Evolutionary conservation across 768 basidiomycete species (phyloP), one percentile per base, ranked within the genome.

Genomic region (Roridomyces roridus): DNA sequence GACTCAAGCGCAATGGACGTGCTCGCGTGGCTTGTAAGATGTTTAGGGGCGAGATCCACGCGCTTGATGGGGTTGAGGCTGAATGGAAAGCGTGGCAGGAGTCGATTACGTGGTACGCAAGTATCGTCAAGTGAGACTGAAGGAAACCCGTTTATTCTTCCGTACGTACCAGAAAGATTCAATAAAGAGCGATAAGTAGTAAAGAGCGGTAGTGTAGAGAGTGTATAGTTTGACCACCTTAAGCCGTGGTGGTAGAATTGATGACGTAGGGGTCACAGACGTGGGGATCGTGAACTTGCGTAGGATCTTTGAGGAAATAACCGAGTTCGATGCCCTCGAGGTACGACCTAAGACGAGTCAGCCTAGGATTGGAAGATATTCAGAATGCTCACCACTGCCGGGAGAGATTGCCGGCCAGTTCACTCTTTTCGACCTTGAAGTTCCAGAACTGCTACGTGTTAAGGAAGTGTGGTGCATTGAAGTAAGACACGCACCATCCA

Each of bases 381-480:
- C 3, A n/a, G 15, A 20, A 5, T 11, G 69, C 78, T n/a, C 59
- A 88, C 89, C 89, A 89, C 72, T 89, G 82, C 14, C 87, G 74
- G 24, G 81, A 79, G n/a, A 78, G 69, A 58, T 78, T 76, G 7
- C 82, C 85, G 4, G 83, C 81, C 24, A 72, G 54, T 1, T 52
- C 49, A 2, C 85, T 87, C 35, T 71, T 80, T 69, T 91, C 90
- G 6, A 85, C 76, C 64, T 87, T 89, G 77, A 91, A 91, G 70
- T 84, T 89, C 89, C 89, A 91, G 68, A 78, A 86, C 84, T 83
- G n/a, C n/a, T n/a, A n/a, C n/a, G n/a, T n/a, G n/a, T n/a, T n/a
- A n/a, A n/a, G n/a, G n/a, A n/a, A n/a, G n/a, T n/a, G n/a, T n/a
- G n/a, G n/a, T n/a, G n/a, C n/a, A n/a, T n/a, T n/a, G n/a, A n/a